These are phyloP conservation scores for Flaveria linearis DNA, from an alignment of 129 eudicot genomes.

Conservation along the genomic window DNA sequence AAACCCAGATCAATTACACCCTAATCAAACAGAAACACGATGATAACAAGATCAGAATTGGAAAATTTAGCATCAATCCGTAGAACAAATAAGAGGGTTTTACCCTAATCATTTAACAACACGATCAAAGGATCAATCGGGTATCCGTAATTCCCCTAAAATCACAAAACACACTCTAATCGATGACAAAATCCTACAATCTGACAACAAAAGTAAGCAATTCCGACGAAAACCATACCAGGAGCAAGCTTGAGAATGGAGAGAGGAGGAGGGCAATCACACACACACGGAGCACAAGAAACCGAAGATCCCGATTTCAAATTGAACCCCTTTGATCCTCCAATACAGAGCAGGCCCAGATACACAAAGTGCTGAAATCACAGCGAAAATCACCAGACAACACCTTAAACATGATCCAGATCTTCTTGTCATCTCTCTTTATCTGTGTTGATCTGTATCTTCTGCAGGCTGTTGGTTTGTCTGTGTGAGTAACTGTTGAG, in stretches of 20 bases:
- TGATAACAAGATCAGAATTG: neutral
- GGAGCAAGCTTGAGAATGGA: slow-evolving; percentile 71
- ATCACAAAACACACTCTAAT: neutral
- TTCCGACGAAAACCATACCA: slow-evolving; percentile 46
- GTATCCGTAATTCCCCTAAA: neutral
- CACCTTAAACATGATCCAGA: slow-evolving; percentile 64
- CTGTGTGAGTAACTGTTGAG: neutral
- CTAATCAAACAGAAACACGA: slow-evolving; percentile 1
- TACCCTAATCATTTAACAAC: slow-evolving; percentile 5
- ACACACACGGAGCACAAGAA: slow-evolving; percentile 63
- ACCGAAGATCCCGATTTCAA: slow-evolving; percentile 36
- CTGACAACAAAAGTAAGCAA: neutral
- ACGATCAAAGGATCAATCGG: slow-evolving; percentile 1
- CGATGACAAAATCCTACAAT: neutral
- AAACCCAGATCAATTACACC: neutral
- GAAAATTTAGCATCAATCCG: neutral
- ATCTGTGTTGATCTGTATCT: neutral
- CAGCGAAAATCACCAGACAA: slow-evolving; percentile 73
- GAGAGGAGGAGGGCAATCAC: slow-evolving; percentile 82
- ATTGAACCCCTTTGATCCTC: slow-evolving; percentile 51
- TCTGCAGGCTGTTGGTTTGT: neutral
- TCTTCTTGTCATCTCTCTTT: slow-evolving; percentile 60
- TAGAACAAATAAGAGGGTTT: neutral
- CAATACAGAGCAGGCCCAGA: slow-evolving; percentile 84
- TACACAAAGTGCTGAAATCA: slow-evolving; percentile 77